Conservation (phyloP, 2,329 filamentous ascomycete genomes). For the Curvularia sp. region DNA sequence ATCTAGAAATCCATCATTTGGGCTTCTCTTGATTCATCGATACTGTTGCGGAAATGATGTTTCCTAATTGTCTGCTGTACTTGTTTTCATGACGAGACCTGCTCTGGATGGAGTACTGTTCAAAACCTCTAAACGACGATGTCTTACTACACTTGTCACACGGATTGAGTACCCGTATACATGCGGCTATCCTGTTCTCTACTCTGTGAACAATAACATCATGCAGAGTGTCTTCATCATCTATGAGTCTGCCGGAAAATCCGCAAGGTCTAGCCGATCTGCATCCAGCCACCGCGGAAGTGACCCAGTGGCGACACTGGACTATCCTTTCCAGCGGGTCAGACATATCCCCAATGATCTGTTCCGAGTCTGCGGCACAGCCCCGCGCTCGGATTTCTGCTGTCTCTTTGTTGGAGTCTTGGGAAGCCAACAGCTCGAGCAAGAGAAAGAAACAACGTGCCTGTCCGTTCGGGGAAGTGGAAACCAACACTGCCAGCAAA, state of each 20-base stretch:
- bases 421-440: conserved; percentile 9
- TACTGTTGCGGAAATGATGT: background rate
- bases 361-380: background rate
- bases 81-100: background rate
- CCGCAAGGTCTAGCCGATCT: conserved; percentile 3
- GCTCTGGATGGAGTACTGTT: background rate
- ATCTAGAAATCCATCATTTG: background rate
- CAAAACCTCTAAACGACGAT: background rate
- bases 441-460: conserved; percentile 10
- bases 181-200: conserved; percentile 3
- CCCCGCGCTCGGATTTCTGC: background rate
- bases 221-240: background rate
- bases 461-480: conserved; percentile 22
- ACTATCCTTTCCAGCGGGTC: background rate
- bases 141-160: background rate
- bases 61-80: background rate
- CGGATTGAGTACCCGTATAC: background rate
- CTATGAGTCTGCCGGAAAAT: background rate
- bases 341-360: conserved; percentile 1
- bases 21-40: background rate
- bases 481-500: conserved; percentile 17
- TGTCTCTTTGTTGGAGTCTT: conserved; percentile 11
- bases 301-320: background rate
- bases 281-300: conserved; percentile 1
- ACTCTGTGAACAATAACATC: conserved; percentile 4